Evolutionary conservation across 768 basidiomycete genomes (phyloP), one percentile per base, ranked within the genome.

Genomic region (Phaffia tasmanica): DNA sequence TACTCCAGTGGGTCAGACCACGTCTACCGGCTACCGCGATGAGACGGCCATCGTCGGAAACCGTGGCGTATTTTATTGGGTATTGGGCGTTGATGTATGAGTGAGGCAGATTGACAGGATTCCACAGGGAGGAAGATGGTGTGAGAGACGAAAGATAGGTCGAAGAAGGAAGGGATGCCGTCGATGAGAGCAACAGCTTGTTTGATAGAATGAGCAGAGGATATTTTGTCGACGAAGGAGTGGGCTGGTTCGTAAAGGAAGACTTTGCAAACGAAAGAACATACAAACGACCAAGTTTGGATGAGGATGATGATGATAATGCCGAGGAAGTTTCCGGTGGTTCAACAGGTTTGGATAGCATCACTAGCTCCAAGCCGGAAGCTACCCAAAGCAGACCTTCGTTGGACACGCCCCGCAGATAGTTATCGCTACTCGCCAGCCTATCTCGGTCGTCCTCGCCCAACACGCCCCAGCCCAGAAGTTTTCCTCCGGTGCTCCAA

Each of bases 281-380:
- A 50, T 27, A 69, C 53, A 47, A 25, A 87, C 72, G 98, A 91
- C 93, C 94, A 98, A 21, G 97, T 93, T 72, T 97, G 93, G 3
- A 89, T 89, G 75, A 94, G 92, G 19, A 93, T 92, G 73, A 97
- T 97, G 73, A 98, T 95, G 65, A 99, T 86, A 73, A 90, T 94
- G 86, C 95, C 87, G 74, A 97, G 93, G 6, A 94, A 93, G 75
- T 97, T 93, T 75, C 97, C 94, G 32, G 93, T 90, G 18, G 94
- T 93, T 63, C 94, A 83, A 75, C 97, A 99, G 19, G 97, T 85
- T 0, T 95, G 81, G 1, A 88, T 87, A 51, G 90, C 84, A 72
- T 98, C 94, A 72, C 97, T 92, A 83, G 93, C 84, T 77, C 94
- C 35, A 42, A 11, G 91, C 50, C 97, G 80, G 77, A 94, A 94